These are phyloP conservation scores for Triticum timopheevii DNA, from an alignment of 176 grass and related monocot genomes.

Conservation along the genomic window DNA sequence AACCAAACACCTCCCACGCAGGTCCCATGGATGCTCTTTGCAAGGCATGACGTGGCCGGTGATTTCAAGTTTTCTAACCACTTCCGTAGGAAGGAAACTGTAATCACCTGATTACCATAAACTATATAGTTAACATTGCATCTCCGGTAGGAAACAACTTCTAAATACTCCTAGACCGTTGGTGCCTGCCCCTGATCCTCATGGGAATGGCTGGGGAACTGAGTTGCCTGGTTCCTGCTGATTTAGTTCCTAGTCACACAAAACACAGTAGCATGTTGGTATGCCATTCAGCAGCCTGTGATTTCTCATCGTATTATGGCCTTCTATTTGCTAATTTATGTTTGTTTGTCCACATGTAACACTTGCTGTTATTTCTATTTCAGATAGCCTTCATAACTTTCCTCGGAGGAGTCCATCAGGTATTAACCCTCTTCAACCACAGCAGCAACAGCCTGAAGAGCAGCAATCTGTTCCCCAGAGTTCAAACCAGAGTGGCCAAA, in stretches of 20 bases:
- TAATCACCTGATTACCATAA: background rate
- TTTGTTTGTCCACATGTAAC: slow-evolving; percentile 1
- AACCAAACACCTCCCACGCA: background rate
- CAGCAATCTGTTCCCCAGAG: slow-evolving; percentile 64
- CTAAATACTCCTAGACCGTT: background rate
- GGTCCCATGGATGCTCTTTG: background rate
- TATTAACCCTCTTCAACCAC: slow-evolving; percentile 54
- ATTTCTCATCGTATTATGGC: slow-evolving; percentile 1
- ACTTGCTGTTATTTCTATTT: slow-evolving; percentile 27
- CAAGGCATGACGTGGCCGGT: background rate
- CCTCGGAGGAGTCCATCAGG: slow-evolving; percentile 71
- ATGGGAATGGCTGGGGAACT: background rate
- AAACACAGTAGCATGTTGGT: slow-evolving; percentile 11
- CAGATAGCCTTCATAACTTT: slow-evolving; percentile 91
- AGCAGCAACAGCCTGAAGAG: slow-evolving; percentile 65
- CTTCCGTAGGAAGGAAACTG: background rate
- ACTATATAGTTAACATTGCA: background rate
- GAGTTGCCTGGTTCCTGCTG: background rate
- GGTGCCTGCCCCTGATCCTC: background rate
- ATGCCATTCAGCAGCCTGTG: background rate
- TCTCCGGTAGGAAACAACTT: background rate
- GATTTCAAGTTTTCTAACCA: background rate
- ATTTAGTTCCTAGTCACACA: background rate
- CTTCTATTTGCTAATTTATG: slow-evolving; percentile 14
- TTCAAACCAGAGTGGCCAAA: slow-evolving; percentile 77